Percentiles rank a stretch among this genome's conserved stretches.
These are phyloP conservation scores for Rhododendron ferrugineum DNA, from an alignment of 148 eudicot genomes.

Conservation along the genomic window DNA sequence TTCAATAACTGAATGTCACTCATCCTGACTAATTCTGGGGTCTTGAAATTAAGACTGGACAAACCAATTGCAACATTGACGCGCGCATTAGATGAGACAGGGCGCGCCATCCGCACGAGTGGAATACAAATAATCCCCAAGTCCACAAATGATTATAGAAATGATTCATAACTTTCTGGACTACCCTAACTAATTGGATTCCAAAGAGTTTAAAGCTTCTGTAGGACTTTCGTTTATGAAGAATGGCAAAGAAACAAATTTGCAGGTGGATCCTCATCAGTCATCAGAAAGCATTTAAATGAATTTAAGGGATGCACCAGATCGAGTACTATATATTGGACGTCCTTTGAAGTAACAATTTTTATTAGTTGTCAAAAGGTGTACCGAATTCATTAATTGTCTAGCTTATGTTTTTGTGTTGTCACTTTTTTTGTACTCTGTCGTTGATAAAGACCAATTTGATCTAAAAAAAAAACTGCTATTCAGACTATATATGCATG, in stretches of 20 bases:
- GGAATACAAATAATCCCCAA: not conserved
- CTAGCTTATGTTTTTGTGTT: not conserved
- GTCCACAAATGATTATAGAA: not conserved
- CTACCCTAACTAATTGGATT: not conserved
- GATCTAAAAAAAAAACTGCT: not conserved
- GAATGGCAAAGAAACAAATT: not conserved
- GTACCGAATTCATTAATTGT: not conserved
- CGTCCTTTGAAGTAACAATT: not conserved
- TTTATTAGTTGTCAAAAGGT: not conserved
- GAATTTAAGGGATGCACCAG: not conserved
- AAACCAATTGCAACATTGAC: too few relatives aligned
- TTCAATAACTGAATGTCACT: too few relatives aligned
- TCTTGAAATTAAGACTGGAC: too few relatives aligned
- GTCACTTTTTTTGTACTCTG: not conserved
- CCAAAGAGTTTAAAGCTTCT: not conserved
- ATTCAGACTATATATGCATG: not conserved
- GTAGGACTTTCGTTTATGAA: not conserved
- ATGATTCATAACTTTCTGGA: not conserved
- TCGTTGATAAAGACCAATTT: not conserved
- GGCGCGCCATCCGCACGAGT: not conserved
- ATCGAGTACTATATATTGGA: not conserved
- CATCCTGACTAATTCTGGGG: too few relatives aligned
- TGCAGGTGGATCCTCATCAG: not conserved
- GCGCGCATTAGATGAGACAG: not conserved
- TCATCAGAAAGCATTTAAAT: not conserved